Conservation (phyloP, 2,329 filamentous ascomycete species). For the Cladosporium sp. region DNA sequence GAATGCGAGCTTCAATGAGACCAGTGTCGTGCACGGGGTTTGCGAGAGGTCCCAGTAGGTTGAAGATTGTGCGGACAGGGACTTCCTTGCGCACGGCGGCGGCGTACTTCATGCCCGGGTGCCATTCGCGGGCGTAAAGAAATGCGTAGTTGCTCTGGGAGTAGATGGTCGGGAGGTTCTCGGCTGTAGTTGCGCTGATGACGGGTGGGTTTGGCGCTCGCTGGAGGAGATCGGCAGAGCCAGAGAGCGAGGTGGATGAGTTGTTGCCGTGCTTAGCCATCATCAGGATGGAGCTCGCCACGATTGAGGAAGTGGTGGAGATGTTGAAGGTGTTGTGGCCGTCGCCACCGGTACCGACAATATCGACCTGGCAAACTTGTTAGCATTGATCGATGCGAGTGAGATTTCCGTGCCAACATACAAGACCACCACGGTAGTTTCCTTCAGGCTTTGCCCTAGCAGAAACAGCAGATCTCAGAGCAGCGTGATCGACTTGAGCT, state of each 20-base stretch:
- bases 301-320: conserved; percentile 88
- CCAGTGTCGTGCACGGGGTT: conserved; percentile 78
- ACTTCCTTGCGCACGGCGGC: conserved; percentile 83
- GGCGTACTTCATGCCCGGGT: conserved; percentile 89
- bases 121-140: conserved; percentile 93
- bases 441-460: conserved; percentile 66
- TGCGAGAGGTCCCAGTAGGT: conserved; percentile 86
- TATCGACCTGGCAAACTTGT: conserved; percentile 65
- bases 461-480: conserved; percentile 62
- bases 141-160: conserved; percentile 86
- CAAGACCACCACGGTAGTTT: conserved; percentile 77
- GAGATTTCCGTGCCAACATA: conserved; percentile 47
- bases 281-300: conserved; percentile 81
- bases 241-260: conserved; percentile 91
- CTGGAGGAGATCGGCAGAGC: conserved; percentile 86
- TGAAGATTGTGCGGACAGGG: conserved; percentile 96
- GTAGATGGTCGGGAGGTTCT: conserved; percentile 73
- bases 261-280: conserved; percentile 95
- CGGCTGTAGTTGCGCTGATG: conserved; percentile 71
- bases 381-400: background rate
- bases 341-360: conserved; percentile 96
- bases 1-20: conserved; percentile 78
- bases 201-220: conserved; percentile 74
- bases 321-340: conserved; percentile 98
- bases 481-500: conserved; percentile 65